These are phyloP conservation scores for Berberis thunbergii DNA, from an alignment of 164 flowering plant genomes.

Conservation along the genomic window DNA sequence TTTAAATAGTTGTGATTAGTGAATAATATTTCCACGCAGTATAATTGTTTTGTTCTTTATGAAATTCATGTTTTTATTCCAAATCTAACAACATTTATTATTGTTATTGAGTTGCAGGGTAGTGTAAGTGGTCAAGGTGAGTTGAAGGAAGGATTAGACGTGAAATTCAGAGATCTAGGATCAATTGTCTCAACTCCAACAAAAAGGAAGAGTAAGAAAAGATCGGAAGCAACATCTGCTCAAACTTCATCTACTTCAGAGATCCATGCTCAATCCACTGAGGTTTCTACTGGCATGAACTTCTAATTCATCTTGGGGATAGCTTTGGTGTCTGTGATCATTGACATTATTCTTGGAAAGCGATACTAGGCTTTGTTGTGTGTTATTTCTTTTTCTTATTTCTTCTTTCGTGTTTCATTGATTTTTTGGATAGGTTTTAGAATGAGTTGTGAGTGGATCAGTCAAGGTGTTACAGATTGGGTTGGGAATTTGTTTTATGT, in stretches of 20 bases:
- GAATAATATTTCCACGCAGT: too few relatives aligned
- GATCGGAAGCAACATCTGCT: constrained; percentile 39
- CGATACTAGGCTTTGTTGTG: constrained; percentile 33
- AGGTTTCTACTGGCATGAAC: constrained; percentile 32
- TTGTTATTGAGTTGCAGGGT: constrained; percentile 28
- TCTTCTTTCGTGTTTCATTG: too few relatives aligned
- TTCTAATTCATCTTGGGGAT: constrained; percentile 61
- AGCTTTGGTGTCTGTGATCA: constrained; percentile 65
- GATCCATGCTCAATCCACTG: constrained; percentile 15
- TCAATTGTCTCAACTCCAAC: constrained; percentile 41
- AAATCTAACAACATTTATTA: background rate
- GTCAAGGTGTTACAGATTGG: too few relatives aligned
- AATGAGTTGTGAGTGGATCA: too few relatives aligned
- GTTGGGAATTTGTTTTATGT: too few relatives aligned
- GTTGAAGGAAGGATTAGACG: constrained; percentile 32
- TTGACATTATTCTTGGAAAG: constrained; percentile 86
- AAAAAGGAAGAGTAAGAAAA: constrained; percentile 72
- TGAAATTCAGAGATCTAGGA: constrained; percentile 69
- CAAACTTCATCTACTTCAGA: constrained; percentile 32
- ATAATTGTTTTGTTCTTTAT: background rate
- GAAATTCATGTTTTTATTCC: background rate
- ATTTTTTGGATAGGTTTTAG: too few relatives aligned
- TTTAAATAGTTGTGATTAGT: too few relatives aligned
- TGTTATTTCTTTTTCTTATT: too few relatives aligned
- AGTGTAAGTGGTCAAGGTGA: constrained; percentile 17